These are phyloP conservation scores for Phycomyces blakesleeanus DNA, from an alignment of 192 early-diverging fungal species.

Conservation along the genomic window DNA sequence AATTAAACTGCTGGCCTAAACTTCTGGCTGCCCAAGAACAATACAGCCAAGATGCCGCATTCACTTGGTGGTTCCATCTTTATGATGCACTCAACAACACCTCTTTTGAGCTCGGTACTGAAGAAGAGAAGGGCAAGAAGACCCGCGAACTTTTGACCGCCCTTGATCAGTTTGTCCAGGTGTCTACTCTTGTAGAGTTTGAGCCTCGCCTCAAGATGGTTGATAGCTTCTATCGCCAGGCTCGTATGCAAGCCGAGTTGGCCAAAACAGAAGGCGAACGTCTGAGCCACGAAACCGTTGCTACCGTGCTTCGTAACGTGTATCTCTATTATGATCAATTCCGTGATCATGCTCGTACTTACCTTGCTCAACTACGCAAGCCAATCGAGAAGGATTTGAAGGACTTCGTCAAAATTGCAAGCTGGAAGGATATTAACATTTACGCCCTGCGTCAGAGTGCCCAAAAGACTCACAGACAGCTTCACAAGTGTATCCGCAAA, in stretches of 20 bases:
- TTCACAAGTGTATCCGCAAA: constrained; percentile 87
- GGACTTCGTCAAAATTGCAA: constrained; percentile 93
- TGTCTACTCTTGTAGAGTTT: constrained; percentile 78
- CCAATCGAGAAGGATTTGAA: constrained; percentile 85
- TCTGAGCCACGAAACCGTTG: constrained; percentile 24
- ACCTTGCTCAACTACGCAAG: constrained; percentile 56
- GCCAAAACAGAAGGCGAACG: constrained; percentile 8
- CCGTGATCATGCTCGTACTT: constrained; percentile 46
- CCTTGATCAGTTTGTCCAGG: constrained; percentile 79
- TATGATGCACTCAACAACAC: constrained; percentile 54
- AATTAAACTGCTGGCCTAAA: constrained; percentile 87
- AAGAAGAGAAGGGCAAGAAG: constrained; percentile 20
- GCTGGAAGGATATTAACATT: constrained; percentile 96
- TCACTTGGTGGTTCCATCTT: constrained; percentile 89
- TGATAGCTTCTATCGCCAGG: constrained; percentile 21
- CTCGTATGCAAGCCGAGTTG: constrained; percentile 30
- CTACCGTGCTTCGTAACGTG: constrained; percentile 66
- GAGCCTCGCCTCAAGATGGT: constrained; percentile 57
- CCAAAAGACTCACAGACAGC: constrained; percentile 83
- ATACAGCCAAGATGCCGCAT: constrained; percentile 57
- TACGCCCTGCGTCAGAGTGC: constrained; percentile 88
- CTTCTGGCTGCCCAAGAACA: constrained; percentile 81
- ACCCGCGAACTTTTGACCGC: constrained; percentile 54
- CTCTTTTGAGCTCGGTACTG: constrained; percentile 26
- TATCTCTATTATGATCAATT: constrained; percentile 83